Evolutionary conservation across 1,139 yeast genomes (phyloP), one percentile per base, ranked within the genome.

Genomic region (Yamadazyma sp.): DNA sequence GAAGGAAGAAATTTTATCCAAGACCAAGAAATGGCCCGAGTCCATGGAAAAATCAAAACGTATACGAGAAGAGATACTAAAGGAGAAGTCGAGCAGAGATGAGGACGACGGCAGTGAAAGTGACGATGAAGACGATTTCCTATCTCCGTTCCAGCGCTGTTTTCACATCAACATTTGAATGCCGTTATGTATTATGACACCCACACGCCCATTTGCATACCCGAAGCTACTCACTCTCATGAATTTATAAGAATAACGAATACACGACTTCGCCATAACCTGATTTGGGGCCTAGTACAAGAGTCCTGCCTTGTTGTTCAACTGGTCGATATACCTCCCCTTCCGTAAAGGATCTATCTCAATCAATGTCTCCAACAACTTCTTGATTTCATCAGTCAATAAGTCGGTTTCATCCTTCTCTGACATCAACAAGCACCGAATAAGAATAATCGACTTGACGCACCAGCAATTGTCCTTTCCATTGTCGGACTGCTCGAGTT

Each of bases 391-490:
- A 1, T 54, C 59, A 7, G 57, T 53, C 28, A 58, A 40, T 12
- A 37, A 26, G 2, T 41, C 40, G 3, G 37, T 15, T 11, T 30
- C 24, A 4, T 33, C 41, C 10, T 37, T 3, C 46, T 29, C 11
- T 57, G 52, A 27, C 11, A 20, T 21, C 20, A 69, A 51, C 17
- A 72, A 54, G 3, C 63, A 53, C 45, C 70, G 66, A 13, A 81
- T 62, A 23, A 69, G 65, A 6, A 80, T 56, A 17, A 76, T 62
- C 6, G 76, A 64, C 48, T 83, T 82, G 42, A 84, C 59, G 48
- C 92, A 85, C 88, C 92, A 83, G 33, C 70, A 69, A 50, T 82
- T 81, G 42, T 82, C 86, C 1, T 76, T 76, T 7, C 74, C 67
- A 45, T 77, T 76, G 38, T 82, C 89, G 3, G 70, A 69, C 40